phyloP scores from a whole-genome alignment of 176 grass and related monocot genomes.

The Aechmea fasciata region DNA sequence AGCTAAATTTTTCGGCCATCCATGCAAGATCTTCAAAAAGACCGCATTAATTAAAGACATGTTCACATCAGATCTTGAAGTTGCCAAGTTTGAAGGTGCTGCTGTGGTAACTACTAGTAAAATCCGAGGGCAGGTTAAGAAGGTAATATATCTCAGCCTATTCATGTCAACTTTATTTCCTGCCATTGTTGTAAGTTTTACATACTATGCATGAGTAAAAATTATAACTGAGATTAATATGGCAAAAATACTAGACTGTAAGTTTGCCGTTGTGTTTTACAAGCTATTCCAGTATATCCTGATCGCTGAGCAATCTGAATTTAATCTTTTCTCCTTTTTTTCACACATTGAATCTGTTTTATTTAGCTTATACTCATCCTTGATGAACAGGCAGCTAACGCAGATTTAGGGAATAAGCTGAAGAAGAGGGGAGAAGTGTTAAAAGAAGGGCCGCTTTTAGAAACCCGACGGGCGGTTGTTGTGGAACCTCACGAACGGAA shows the following conservation, averaged over 20 bases:
- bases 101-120: constrained; percentile 78
- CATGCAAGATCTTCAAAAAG: constrained; percentile 97
- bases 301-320: no score
- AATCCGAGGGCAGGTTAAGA: constrained; percentile 92
- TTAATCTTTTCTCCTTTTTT: no score
- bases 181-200: not conserved
- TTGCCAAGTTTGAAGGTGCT: constrained; percentile 98
- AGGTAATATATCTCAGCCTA: constrained; percentile 40
- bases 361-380: not conserved
- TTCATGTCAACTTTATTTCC: constrained; percentile 6
- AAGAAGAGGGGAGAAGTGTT: constrained; percentile 57
- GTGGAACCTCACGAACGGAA: constrained; percentile 56
- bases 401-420: constrained; percentile 40
- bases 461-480: constrained; percentile 47
- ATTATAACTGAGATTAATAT: not conserved
- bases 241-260: no score
- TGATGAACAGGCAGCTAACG: constrained; percentile 67
- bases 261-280: not conserved
- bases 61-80: constrained; percentile 95
- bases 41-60: constrained; percentile 88
- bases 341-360: no score
- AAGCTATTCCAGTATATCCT: not conserved
- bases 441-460: constrained; percentile 45
- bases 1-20: constrained; percentile 58
- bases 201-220: not conserved